Evolutionary conservation across 176 grass and related monocot species (phyloP).

Genomic region (Musa itinerans): DNA sequence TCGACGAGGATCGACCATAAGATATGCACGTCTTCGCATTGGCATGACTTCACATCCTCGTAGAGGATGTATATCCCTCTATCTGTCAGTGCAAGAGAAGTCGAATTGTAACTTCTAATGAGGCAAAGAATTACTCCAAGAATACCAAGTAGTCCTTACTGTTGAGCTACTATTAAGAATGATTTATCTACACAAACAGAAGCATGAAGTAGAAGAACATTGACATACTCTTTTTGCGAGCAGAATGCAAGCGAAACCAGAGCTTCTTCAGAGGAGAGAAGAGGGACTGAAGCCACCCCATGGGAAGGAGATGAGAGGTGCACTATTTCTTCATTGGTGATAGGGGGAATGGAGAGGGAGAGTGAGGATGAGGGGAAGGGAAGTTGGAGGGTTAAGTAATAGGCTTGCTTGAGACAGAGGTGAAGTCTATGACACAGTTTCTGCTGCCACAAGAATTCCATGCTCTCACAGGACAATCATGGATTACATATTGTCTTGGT

Average conservation of each 20-base stretch:
- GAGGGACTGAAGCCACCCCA: constrained; percentile 78
- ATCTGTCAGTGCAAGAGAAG: constrained; percentile 20
- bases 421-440: constrained; percentile 53
- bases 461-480: constrained; percentile 38
- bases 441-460: constrained; percentile 30
- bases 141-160: neutral
- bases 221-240: constrained; percentile 60
- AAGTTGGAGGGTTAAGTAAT: neutral
- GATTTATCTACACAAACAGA: neutral
- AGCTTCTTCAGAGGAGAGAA: constrained; percentile 74
- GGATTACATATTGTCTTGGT: constrained; percentile 50
- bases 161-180: neutral
- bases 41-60: constrained; percentile 97
- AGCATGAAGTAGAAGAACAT: neutral
- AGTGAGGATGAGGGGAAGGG: constrained; percentile 12
- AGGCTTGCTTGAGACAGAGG: constrained; percentile 40
- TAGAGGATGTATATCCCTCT: constrained; percentile 90
- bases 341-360: constrained; percentile 2
- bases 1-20: constrained; percentile 97
- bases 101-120: neutral
- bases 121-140: neutral
- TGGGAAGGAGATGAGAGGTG: constrained; percentile 8
- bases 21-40: constrained; percentile 88
- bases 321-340: constrained; percentile 12
- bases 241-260: constrained; percentile 81